Base-by-base conservation (phyloP, 768 basidiomycete species). In the Pleurotus citrinopileatus region DNA sequence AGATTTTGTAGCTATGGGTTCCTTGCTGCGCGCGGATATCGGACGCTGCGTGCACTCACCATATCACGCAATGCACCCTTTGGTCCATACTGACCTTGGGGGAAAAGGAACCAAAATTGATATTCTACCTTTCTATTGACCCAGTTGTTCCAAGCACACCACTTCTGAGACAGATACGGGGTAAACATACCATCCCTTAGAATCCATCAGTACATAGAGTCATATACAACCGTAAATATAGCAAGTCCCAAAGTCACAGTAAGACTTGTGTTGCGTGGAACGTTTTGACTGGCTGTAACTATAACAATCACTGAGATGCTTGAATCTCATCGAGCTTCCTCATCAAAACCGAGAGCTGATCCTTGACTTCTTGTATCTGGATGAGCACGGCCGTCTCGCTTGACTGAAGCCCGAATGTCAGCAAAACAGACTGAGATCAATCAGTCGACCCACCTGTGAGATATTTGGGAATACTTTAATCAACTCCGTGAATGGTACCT, bases 161-260 rank as follows among this genome's bases (percentile, higher is more conserved):
- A 73, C 74, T 72, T 75, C 75, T 87, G 86, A 82, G 92, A 95
- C 92, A 95, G 93, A 94, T 95, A 93, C 91, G 92, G 80, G 89
- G 90, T 78, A 73, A 61, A 83, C 67, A 81, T n/a, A 17, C 34
- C 17, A n/a, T 40, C 20, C 23, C 5, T 22, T n/a, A 34, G 22
- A 50, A 13, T 19, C 34, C 37, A 37, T 32, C 32, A 8, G 12
- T 23, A 26, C 19, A 46, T 40, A 12, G 5, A 13, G 38, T 44
- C n/a, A n/a, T n/a, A n/a, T n/a, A n/a, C n/a, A n/a, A n/a, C n/a
- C n/a, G n/a, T n/a, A n/a, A n/a, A n/a, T n/a, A n/a, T n/a, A n/a
- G n/a, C n/a, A n/a, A n/a, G n/a, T n/a, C n/a, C n/a, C n/a, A n/a
- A n/a, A n/a, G n/a, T n/a, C n/a, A n/a, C n/a, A n/a, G n/a, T n/a